Conservation (phyloP, 345 rosid genomes). For the Durio zibethinus region DNA sequence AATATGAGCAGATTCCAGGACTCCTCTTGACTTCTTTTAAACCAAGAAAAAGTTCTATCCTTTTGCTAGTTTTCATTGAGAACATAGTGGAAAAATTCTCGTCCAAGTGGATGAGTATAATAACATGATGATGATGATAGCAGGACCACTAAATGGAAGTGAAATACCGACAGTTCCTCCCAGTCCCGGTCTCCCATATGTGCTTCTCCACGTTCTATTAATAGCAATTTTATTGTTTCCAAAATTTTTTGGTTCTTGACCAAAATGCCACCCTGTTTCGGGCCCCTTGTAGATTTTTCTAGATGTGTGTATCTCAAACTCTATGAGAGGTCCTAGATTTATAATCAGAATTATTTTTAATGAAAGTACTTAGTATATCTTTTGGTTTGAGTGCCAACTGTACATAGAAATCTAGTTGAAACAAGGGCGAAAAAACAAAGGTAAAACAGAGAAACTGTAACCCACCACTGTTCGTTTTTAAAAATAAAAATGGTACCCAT, state of each 20-base stretch:
- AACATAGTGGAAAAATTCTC: slow-evolving; percentile 7
- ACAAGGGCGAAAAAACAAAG: neutral
- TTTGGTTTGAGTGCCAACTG: neutral
- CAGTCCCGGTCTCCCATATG: neutral
- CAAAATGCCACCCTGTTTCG: too few species aligned
- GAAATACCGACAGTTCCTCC: slow-evolving; percentile 8
- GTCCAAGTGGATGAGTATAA: slow-evolving; percentile 22
- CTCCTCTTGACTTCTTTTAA: slow-evolving; percentile 2
- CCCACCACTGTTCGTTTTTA: too few species aligned
- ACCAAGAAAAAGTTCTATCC: neutral
- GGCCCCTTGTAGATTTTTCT: neutral
- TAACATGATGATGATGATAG: neutral
- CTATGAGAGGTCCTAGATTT: too few species aligned
- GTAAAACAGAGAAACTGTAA: too few species aligned
- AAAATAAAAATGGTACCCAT: neutral
- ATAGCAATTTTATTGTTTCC: too few species aligned
- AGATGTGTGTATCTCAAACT: too few species aligned
- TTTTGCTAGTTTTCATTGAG: neutral
- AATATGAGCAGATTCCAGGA: slow-evolving; percentile 15
- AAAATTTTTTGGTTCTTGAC: too few species aligned
- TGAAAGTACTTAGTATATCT: neutral
- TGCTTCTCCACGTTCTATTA: slow-evolving; percentile 7
- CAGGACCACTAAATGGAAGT: slow-evolving; percentile 15
- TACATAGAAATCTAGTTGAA: neutral
- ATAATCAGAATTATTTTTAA: neutral